These are phyloP conservation scores for Trichoderma virens DNA, from an alignment of 495 filamentous ascomycete species.

Conservation along the genomic window DNA sequence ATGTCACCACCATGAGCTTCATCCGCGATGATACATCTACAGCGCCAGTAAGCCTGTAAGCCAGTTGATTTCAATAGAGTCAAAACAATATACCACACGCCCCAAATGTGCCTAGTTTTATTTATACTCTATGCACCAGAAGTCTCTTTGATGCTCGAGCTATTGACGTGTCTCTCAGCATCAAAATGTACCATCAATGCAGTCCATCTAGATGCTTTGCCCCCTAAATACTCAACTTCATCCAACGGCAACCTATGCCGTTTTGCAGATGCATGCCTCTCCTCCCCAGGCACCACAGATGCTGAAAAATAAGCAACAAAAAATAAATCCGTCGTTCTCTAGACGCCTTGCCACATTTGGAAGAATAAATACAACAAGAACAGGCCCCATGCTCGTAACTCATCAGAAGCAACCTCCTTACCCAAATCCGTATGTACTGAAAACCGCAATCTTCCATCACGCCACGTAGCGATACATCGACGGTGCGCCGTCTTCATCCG, in stretches of 20 bases:
- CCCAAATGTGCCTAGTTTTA: too few species aligned
- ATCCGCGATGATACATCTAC: too few species aligned
- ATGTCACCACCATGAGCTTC: background rate
- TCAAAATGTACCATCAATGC: background rate
- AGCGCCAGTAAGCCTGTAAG: too few species aligned
- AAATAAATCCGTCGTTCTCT: background rate
- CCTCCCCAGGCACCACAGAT: background rate
- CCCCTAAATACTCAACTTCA: background rate
- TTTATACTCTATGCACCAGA: background rate
- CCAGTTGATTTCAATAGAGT: too few species aligned
- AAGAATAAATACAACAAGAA: background rate
- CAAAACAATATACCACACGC: too few species aligned
- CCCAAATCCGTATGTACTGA: background rate
- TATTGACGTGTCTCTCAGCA: background rate
- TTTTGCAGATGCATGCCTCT: background rate
- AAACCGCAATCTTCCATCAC: constrained; percentile 12
- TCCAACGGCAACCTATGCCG: too few species aligned
- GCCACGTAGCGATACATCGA: constrained; percentile 69
- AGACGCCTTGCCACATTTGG: constrained; percentile 5
- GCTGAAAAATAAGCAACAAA: background rate
- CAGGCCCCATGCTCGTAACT: too few species aligned
- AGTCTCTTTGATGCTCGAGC: background rate
- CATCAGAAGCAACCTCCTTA: too few species aligned
- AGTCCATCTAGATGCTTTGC: background rate
- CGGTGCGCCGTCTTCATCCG: constrained; percentile 53